Conservation (phyloP, 768 basidiomycete species). For the Tubosaeta sp. region DNA sequence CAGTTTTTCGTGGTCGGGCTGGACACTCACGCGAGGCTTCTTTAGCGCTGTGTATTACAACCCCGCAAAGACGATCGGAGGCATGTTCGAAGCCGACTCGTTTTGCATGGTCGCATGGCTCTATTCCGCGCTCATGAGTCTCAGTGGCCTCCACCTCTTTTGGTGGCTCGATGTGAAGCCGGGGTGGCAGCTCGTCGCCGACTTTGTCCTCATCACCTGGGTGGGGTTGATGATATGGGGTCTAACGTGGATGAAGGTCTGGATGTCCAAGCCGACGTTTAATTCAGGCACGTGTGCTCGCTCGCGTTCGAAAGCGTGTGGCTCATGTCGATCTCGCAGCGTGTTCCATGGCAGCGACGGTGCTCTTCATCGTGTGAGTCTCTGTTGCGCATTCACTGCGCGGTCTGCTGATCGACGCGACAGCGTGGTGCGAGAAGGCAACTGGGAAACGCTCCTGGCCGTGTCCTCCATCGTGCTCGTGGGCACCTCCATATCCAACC, state of each 20-base stretch:
- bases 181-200: slow-evolving; percentile 72
- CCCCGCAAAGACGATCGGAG: slow-evolving; percentile 89
- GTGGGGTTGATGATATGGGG: slow-evolving; percentile 77
- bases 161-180: slow-evolving; percentile 71
- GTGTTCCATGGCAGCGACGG: slow-evolving; percentile 80
- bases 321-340: slow-evolving; percentile 38
- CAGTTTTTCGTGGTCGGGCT: neutral
- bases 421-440: slow-evolving; percentile 87
- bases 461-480: slow-evolving; percentile 73
- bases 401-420: slow-evolving; percentile 2
- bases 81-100: slow-evolving; percentile 87
- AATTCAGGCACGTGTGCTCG: slow-evolving; percentile 59
- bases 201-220: slow-evolving; percentile 72
- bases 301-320: neutral
- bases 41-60: slow-evolving; percentile 80
- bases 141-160: slow-evolving; percentile 73
- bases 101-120: slow-evolving; percentile 70
- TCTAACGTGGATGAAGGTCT: slow-evolving; percentile 88
- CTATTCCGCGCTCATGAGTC: slow-evolving; percentile 68
- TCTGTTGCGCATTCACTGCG: neutral
- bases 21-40: slow-evolving; percentile 6
- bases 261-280: slow-evolving; percentile 86
- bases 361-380: slow-evolving; percentile 75
- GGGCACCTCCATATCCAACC: slow-evolving; percentile 74
- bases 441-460: slow-evolving; percentile 65